phyloP scores from a whole-genome alignment of 1,139 yeast species.

The Eremothecium cymbalariae region DNA sequence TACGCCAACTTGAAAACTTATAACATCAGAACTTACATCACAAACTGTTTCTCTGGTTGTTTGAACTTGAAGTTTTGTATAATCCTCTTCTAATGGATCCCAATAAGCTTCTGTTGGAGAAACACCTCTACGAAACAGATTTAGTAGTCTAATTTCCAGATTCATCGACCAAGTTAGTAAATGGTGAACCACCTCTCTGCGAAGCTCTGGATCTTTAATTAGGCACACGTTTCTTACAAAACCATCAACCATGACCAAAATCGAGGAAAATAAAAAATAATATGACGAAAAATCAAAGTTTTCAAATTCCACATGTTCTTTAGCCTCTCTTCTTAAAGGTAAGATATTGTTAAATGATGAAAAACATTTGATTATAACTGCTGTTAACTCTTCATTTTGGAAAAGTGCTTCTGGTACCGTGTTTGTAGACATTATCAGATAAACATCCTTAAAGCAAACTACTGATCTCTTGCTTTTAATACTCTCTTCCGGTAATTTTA shows the following conservation, averaged over 20 bases:
- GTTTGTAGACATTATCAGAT: slow-evolving; percentile 67
- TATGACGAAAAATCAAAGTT: slow-evolving; percentile 79
- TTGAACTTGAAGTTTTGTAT: not conserved
- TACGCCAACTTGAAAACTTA: slow-evolving; percentile 28
- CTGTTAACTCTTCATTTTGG: slow-evolving; percentile 33
- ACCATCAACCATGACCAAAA: slow-evolving; percentile 48
- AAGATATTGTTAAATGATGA: slow-evolving; percentile 71
- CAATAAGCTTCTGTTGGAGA: not conserved
- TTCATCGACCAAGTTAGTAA: slow-evolving; percentile 17
- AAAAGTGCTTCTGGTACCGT: slow-evolving; percentile 43
- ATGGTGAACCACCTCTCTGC: slow-evolving; percentile 15
- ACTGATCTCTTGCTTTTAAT: slow-evolving; percentile 77
- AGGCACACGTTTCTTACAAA: slow-evolving; percentile 34
- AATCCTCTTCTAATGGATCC: slow-evolving; percentile 6
- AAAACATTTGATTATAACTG: slow-evolving; percentile 54
- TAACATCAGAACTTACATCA: slow-evolving; percentile 19
- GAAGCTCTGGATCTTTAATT: slow-evolving; percentile 17
- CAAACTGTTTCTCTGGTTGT: slow-evolving; percentile 20
- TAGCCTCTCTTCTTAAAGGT: slow-evolving; percentile 65
- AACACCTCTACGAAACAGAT: slow-evolving; percentile 17
- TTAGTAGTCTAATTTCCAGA: slow-evolving; percentile 18
- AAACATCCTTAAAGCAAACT: slow-evolving; percentile 76
- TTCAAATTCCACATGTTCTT: slow-evolving; percentile 84
- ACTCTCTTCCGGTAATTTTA: slow-evolving; percentile 41
- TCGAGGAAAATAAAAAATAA: slow-evolving; percentile 59